Evolutionary conservation across 2,329 filamentous ascomycete genomes (phyloP).

Genomic region (Hypoxylon sp.): DNA sequence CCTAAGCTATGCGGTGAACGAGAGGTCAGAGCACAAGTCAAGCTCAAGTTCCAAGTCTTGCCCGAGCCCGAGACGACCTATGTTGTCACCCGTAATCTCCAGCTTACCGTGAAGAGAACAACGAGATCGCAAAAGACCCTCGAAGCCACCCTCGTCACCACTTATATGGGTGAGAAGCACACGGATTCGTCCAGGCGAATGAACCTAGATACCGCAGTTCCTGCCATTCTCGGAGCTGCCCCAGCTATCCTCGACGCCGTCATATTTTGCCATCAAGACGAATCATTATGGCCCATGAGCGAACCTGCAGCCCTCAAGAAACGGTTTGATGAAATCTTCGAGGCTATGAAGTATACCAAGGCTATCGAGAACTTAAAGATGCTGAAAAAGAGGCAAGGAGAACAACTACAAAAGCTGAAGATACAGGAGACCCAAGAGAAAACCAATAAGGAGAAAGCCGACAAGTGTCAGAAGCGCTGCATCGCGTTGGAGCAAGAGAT

Average conservation of each 20-base stretch:
- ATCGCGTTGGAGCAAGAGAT: slow-evolving; percentile 77
- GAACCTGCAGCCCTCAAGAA: slow-evolving; percentile 90
- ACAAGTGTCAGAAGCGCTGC: slow-evolving; percentile 76
- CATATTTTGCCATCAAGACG: slow-evolving; percentile 99
- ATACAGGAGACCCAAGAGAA: slow-evolving; percentile 84
- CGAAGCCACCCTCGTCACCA: slow-evolving; percentile 82
- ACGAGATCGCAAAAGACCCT: slow-evolving; percentile 84
- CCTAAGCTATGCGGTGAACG: slow-evolving; percentile 92
- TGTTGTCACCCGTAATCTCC: slow-evolving; percentile 86
- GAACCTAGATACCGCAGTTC: slow-evolving; percentile 87
- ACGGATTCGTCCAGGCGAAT: slow-evolving; percentile 84
- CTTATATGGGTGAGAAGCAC: slow-evolving; percentile 83
- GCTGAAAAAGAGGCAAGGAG: slow-evolving; percentile 85
- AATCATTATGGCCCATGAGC: slow-evolving; percentile 96
- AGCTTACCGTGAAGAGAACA: slow-evolving; percentile 88
- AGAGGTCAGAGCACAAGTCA: slow-evolving; percentile 91
- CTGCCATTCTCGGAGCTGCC: slow-evolving; percentile 88
- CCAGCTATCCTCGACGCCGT: slow-evolving; percentile 92
- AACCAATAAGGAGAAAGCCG: slow-evolving; percentile 86
- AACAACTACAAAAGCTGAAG: slow-evolving; percentile 80
- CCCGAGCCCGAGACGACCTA: slow-evolving; percentile 83
- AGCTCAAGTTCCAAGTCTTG: slow-evolving; percentile 86
- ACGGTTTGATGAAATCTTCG: slow-evolving; percentile 97
- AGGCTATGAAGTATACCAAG: slow-evolving; percentile 96
- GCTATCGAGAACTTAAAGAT: slow-evolving; percentile 95